Conservation (phyloP, 176 grass and related monocot genomes). For the Triticum timopheevii region DNA sequence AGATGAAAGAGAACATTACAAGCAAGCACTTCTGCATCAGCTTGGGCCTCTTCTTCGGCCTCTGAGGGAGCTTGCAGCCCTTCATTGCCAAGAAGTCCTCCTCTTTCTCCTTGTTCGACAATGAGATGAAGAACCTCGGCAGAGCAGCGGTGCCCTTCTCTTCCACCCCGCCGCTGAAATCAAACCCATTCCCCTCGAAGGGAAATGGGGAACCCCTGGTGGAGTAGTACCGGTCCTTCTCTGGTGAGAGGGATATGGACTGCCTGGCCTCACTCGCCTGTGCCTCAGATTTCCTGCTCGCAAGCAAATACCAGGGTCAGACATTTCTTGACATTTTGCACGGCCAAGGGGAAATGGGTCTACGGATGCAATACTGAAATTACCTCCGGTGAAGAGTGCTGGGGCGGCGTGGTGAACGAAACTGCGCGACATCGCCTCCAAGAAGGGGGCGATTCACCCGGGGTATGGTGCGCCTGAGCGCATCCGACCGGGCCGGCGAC, state of each 20-base stretch:
- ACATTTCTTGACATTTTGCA: background rate
- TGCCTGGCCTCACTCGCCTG: conserved; percentile 47
- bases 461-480: conserved; percentile 36
- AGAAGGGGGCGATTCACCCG: conserved; percentile 44
- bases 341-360: background rate
- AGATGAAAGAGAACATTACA: conserved; percentile 27
- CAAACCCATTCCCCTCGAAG: conserved; percentile 58
- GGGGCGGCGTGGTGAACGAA: conserved; percentile 52
- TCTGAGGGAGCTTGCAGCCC: conserved; percentile 96
- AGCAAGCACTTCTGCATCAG: conserved; percentile 90
- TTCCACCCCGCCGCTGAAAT: conserved; percentile 40
- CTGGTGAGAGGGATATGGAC: conserved; percentile 52
- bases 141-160: conserved; percentile 55
- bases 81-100: conserved; percentile 99
- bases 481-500: conserved; percentile 33
- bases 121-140: conserved; percentile 85
- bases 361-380: background rate
- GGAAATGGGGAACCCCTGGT: conserved; percentile 73
- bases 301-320: conserved; percentile 9
- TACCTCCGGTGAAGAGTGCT: conserved; percentile 68
- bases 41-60: conserved; percentile 98
- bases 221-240: conserved; percentile 91
- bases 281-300: conserved; percentile 61
- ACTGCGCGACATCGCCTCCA: conserved; percentile 36
- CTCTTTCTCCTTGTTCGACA: conserved; percentile 99